Base-by-base conservation (phyloP, 2,329 filamentous ascomycete genomes). In the Xylaria sp. region DNA sequence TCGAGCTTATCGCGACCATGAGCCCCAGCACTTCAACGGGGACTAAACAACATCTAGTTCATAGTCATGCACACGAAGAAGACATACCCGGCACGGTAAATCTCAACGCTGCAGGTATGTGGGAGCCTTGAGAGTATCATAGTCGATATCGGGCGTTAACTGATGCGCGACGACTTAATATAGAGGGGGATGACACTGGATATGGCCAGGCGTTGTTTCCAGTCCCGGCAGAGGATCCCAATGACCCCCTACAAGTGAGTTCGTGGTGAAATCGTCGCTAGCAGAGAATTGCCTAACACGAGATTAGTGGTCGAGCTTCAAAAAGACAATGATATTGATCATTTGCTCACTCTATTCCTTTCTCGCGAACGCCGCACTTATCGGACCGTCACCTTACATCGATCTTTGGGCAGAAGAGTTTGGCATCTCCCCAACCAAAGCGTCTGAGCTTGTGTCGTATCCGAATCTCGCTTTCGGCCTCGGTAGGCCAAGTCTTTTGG, bases 381-480 rank as follows among this genome's bases (percentile, higher is more conserved):
- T 88, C 20, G 88, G 88, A 0, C 87, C 88, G 1, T 84, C 86
- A 0, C 86, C 88, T 0, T 90, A 90, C 76, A 87, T 90, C 69
- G 79, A 80, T 8, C 82, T 89, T 56, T 90, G 83, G 74, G 77
- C 86, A 0, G 79, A 84, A 63, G 82, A 86, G 62, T 90, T 90
- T 75, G 77, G 77, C 4, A 83, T 90, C 55, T 80, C 83, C 2
- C 80, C 83, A 2, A 84, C 83, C 9, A 81, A 77, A 20, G 87
- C 88, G 0, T 88, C 87, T 1, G 85, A 85, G 20, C 78, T 90
- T 49, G 81, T 90, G 62, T 89, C 86, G 20, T 90, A 90, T 74
- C 84, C 88, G 0, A 90, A 90, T 76, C 81, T 90, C 36, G 84
- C 86, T 13, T 90, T 88, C 78, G 88, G 88, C 1, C 88, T 89